A percentile compares a stretch with the other conserved stretches of the same genome.
Conservation (phyloP, 495 filamentous ascomycete species). For the Neurospora cerealis region DNA sequence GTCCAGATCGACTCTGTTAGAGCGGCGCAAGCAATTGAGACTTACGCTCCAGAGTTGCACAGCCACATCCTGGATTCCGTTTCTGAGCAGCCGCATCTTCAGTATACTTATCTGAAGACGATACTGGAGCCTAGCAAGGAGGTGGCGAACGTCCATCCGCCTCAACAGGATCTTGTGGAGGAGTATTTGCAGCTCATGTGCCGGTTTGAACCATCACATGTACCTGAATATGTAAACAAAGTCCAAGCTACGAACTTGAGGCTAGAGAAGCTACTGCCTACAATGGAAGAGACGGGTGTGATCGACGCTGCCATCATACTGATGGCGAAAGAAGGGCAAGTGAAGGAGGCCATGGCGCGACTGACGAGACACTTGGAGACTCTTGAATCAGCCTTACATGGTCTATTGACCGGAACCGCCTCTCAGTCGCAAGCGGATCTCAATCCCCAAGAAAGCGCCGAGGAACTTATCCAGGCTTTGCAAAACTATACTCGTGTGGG, state of each 20-base stretch:
- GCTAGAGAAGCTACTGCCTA: constrained; percentile 71
- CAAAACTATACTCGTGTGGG: constrained; percentile 86
- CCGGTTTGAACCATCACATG: constrained; percentile 66
- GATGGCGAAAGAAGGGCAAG: constrained; percentile 81
- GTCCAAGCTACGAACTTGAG: constrained; percentile 72
- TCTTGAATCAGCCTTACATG: constrained; percentile 67
- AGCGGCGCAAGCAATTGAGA: constrained; percentile 60
- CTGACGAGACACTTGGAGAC: constrained; percentile 68
- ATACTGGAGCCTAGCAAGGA: constrained; percentile 61
- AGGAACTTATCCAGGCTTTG: constrained; percentile 61
- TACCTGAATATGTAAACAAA: constrained; percentile 72
- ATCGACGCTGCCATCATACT: constrained; percentile 90
- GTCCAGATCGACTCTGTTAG: constrained; percentile 56
- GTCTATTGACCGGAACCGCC: constrained; percentile 49
- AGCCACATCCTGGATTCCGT: constrained; percentile 55
- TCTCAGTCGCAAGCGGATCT: constrained; percentile 41
- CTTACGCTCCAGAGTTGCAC: constrained; percentile 62
- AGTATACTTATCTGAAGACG: constrained; percentile 69
- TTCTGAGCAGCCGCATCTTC: constrained; percentile 48
- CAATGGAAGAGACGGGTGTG: constrained; percentile 79
- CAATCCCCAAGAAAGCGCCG: constrained; percentile 29
- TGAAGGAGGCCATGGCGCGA: constrained; percentile 72
- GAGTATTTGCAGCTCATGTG: constrained; percentile 88
- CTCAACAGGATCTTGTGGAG: constrained; percentile 55
- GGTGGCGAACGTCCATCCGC: constrained; percentile 23